Evolutionary conservation across 2,329 filamentous ascomycete genomes (phyloP).

Genomic region (Alternaria alternata): DNA sequence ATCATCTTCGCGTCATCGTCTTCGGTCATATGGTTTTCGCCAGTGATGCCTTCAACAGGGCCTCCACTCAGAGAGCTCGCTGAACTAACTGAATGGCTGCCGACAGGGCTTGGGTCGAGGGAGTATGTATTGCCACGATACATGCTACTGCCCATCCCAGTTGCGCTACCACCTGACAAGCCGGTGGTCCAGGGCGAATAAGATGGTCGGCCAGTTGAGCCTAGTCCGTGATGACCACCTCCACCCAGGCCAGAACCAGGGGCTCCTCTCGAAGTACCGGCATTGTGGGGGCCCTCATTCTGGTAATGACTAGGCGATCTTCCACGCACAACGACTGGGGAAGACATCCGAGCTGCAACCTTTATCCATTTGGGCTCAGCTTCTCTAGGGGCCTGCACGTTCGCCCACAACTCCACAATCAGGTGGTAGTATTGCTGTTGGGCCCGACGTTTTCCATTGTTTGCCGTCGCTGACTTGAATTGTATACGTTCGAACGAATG

Average conservation of each 20-base stretch:
- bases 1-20: slow-evolving; percentile 51
- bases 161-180: slow-evolving; percentile 40
- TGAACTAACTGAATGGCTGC: slow-evolving; percentile 57
- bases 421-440: slow-evolving; percentile 93
- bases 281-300: slow-evolving; percentile 56
- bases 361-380: slow-evolving; percentile 47
- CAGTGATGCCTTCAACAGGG: slow-evolving; percentile 52
- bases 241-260: slow-evolving; percentile 43
- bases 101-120: slow-evolving; percentile 49
- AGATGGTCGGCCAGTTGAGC: slow-evolving; percentile 66
- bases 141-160: slow-evolving; percentile 42
- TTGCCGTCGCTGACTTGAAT: slow-evolving; percentile 92
- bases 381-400: slow-evolving; percentile 45
- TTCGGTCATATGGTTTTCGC: slow-evolving; percentile 52
- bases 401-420: slow-evolving; percentile 71
- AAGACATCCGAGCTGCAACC: slow-evolving; percentile 46
- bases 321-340: slow-evolving; percentile 52
- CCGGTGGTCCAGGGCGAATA: slow-evolving; percentile 46
- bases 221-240: slow-evolving; percentile 65
- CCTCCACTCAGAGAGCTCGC: slow-evolving; percentile 53
- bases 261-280: slow-evolving; percentile 44
- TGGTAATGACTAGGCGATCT: slow-evolving; percentile 55
- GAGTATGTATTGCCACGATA: slow-evolving; percentile 50
- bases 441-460: slow-evolving; percentile 89
- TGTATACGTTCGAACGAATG: slow-evolving; percentile 87